phyloP scores from a whole-genome alignment of 768 basidiomycete genomes.

The Lactarius quietus region DNA sequence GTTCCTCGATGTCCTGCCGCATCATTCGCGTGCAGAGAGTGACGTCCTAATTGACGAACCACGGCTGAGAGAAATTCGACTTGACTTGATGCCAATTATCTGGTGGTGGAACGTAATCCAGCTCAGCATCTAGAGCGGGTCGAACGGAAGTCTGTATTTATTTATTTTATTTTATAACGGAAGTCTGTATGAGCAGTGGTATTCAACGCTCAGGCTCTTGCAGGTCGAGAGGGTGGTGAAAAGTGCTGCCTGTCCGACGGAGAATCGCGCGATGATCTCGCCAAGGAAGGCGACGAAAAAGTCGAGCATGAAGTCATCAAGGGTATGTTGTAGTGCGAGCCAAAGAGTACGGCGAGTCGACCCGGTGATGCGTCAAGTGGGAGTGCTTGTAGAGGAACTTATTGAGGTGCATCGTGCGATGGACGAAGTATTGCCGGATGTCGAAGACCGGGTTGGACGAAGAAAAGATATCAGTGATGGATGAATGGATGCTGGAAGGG shows the following conservation, averaged over 20 bases:
- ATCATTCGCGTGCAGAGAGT: constrained; percentile 83
- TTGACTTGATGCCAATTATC: constrained; percentile 87
- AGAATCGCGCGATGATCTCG: constrained; percentile 63
- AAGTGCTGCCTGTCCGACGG: constrained; percentile 76
- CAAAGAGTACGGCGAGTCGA: constrained; percentile 98
- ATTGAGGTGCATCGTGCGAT: constrained; percentile 87
- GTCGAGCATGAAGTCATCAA: constrained; percentile 92
- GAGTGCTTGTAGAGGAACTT: constrained; percentile 87
- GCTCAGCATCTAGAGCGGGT: constrained; percentile 83
- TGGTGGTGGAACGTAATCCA: constrained; percentile 94
- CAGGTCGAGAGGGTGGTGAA: constrained; percentile 81
- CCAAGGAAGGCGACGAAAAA: constrained; percentile 75
- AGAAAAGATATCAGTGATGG: not conserved
- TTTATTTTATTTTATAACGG: too few relatives aligned
- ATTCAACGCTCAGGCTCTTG: too few relatives aligned
- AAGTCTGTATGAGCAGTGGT: too few relatives aligned
- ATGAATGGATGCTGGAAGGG: too few relatives aligned
- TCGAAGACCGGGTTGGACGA: constrained; percentile 89
- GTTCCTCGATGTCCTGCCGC: constrained; percentile 56
- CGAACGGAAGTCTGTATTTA: too few relatives aligned
- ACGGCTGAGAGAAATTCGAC: constrained; percentile 95
- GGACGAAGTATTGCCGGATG: constrained; percentile 98
- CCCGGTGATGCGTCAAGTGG: constrained; percentile 89
- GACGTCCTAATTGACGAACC: constrained; percentile 91
- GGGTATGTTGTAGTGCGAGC: constrained; percentile 97